phyloP scores from a whole-genome alignment of 352 stramenopile genomes.

The Phytophthora cryptogea region DNA sequence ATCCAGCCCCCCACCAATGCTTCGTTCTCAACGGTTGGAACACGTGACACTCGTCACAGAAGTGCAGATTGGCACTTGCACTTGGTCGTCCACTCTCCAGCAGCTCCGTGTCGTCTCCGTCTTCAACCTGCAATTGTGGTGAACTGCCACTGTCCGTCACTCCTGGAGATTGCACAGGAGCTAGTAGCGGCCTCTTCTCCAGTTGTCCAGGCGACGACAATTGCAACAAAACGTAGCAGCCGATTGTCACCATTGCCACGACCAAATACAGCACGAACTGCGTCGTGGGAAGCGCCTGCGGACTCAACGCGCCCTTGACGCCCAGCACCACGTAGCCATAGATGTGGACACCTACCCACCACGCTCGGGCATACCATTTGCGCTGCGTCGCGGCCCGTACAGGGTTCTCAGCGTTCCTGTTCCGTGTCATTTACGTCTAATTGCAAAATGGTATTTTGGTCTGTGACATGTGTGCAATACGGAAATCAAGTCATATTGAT shows the following conservation, averaged over 20 bases:
- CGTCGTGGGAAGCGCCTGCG: conserved; percentile 33
- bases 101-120: conserved; percentile 42
- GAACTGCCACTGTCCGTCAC: conserved; percentile 7
- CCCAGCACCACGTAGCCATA: conserved; percentile 65
- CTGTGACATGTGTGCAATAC: conserved; percentile 18
- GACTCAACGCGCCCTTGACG: conserved; percentile 37
- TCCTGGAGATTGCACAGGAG: conserved; percentile 17
- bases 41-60: conserved; percentile 61
- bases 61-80: conserved; percentile 39
- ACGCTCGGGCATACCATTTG: conserved; percentile 69
- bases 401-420: conserved; percentile 33
- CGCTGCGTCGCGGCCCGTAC: conserved; percentile 42
- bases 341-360: conserved; percentile 70
- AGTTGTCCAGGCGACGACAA: conserved; percentile 67
- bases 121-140: conserved; percentile 18
- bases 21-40: conserved; percentile 72
- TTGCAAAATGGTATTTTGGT: conserved; percentile 2
- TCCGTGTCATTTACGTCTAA: conserved; percentile 24
- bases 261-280: conserved; percentile 47
- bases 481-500: conserved; percentile 28
- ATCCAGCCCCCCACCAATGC: conserved; percentile 53
- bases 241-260: conserved; percentile 45
- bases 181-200: conserved; percentile 28
- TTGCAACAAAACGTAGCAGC: conserved; percentile 62
- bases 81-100: conserved; percentile 22